Base-by-base conservation (phyloP, 2,329 filamentous ascomycete genomes). In the Fusarium buharicum region DNA sequence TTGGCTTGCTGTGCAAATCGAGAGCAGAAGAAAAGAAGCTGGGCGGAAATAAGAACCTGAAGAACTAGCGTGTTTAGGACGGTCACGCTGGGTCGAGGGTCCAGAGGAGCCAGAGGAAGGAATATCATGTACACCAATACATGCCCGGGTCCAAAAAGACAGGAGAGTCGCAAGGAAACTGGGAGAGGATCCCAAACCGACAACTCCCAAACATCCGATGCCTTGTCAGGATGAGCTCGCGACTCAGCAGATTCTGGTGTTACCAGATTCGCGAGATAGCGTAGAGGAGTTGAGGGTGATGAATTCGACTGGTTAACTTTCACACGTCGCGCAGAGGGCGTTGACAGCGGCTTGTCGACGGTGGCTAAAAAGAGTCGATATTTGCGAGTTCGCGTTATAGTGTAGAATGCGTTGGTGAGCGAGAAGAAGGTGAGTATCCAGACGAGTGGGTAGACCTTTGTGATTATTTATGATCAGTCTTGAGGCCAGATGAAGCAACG, bases 101-200 rank as follows among this genome's bases (percentile, higher is more conserved):
- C 93, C 14, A 92, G 82, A 3, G 87, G 78, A 17, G 85, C 82
- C 1, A 95, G 85, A 0, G 95, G 96, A 2, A 99, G 83, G 68
- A 94, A 93, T 28, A 97, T 83, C 82, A 89, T 90, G 78, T 99
- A 97, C 24, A 97, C 84, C 43, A 97, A 79, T n/a, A 96, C 85
- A 77, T 99, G 96, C 0, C 92, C 91, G 0, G 95, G 95, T 69
- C 93, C 96, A 79, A 99, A 98, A 36, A 95, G 81, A 69, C 92
- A 95, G 72, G 97, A 93, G 3, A 98, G 80, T 33, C 89, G 87
- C 49, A 98, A 78, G 40, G 88, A 92, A 31, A 96, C 83, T 3
- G 93, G 92, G 41, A 94, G 84, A 30, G 96, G 95, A 73, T 98
- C 93, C 95, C 95, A 99, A 7, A 98, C 84, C 2, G 90, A 86